A percentile compares a stretch with the other conserved stretches of the same genome.
Evolutionary conservation across 139 green algal species (phyloP).

Genomic region (Micromonas commoda): DNA sequence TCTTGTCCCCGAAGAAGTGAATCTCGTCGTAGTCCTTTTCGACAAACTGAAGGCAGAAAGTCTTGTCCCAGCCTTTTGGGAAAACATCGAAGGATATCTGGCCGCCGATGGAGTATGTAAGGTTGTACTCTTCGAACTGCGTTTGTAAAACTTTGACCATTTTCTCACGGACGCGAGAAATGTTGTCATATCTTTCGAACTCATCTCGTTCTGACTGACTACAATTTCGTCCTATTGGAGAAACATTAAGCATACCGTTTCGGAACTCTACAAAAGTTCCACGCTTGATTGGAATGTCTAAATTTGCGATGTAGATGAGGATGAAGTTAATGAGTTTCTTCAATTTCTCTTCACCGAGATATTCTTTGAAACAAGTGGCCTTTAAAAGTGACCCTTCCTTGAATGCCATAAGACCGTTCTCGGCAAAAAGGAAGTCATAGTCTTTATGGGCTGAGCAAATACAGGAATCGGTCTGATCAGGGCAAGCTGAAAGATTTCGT

Average conservation of each 20-base stretch:
- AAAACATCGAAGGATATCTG: slow-evolving; percentile 98
- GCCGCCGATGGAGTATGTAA: slow-evolving; percentile 93
- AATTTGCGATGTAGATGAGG: slow-evolving; percentile 84
- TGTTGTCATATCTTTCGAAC: slow-evolving; percentile 86
- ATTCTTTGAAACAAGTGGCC: slow-evolving; percentile 43
- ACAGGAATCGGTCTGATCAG: no score
- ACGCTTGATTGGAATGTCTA: slow-evolving; percentile 95
- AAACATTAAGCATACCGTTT: slow-evolving; percentile 98
- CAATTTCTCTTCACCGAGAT: slow-evolving; percentile 69
- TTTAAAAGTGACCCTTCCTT: slow-evolving; percentile 49
- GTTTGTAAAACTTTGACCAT: slow-evolving; percentile 78
- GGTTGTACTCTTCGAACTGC: slow-evolving; percentile 78
- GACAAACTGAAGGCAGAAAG: slow-evolving; percentile 94
- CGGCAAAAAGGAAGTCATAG: slow-evolving; percentile 93
- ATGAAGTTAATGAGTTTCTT: slow-evolving; percentile 82
- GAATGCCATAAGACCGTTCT: slow-evolving; percentile 96
- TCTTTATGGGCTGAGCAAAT: slow-evolving; percentile 62
- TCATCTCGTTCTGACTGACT: slow-evolving; percentile 90
- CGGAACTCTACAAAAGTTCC: slow-evolving; percentile 99
- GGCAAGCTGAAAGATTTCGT: no score
- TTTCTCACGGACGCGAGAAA: slow-evolving; percentile 53
- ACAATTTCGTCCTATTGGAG: slow-evolving; percentile 94
- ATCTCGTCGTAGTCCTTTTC: slow-evolving; percentile 84
- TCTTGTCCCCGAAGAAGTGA: slow-evolving; percentile 99
- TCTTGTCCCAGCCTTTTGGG: slow-evolving; percentile 96